Conservation (phyloP, 768 basidiomycete genomes). For the Coprinopsis marcescibilis region DNA sequence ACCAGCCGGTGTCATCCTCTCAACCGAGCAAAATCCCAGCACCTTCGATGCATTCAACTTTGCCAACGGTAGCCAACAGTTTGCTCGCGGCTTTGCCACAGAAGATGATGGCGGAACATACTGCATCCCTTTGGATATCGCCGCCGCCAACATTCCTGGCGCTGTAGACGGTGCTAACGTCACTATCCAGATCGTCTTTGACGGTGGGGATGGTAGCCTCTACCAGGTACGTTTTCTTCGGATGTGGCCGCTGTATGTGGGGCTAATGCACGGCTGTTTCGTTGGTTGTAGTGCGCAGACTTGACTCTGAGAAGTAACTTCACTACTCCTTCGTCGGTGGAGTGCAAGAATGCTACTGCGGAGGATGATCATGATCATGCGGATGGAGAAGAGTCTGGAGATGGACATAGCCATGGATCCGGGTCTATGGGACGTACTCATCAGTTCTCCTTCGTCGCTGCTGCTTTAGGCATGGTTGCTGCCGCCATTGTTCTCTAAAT, state of each 20-base stretch:
- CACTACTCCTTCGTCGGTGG: slow-evolving; percentile 4
- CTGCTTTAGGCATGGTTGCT: no score
- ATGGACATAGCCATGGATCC: no score
- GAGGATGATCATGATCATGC: not conserved
- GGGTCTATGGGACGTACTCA: no score
- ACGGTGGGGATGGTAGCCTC: slow-evolving; percentile 13
- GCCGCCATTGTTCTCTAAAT: no score
- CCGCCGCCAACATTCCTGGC: slow-evolving; percentile 11
- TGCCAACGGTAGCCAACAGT: slow-evolving; percentile 13
- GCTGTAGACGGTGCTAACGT: slow-evolving; percentile 15
- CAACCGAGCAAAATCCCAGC: slow-evolving; percentile 46
- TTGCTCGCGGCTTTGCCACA: slow-evolving; percentile 7
- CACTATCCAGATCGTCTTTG: slow-evolving; percentile 16
- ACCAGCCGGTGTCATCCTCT: slow-evolving; percentile 38
- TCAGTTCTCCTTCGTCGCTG: no score
- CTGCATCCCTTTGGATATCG: slow-evolving; percentile 14
- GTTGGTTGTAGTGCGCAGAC: slow-evolving; percentile 10
- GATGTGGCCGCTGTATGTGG: not conserved
- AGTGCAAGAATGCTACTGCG: slow-evolving; percentile 5
- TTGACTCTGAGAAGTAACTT: slow-evolving; percentile 11
- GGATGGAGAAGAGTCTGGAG: no score
- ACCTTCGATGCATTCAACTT: slow-evolving; percentile 50
- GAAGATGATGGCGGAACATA: slow-evolving; percentile 11
- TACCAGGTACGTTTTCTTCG: slow-evolving; percentile 10
- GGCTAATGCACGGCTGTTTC: not conserved